A percentile compares a stretch with the other conserved stretches of the same genome.
These are phyloP conservation scores for Castanopsis chinensis DNA, from an alignment of 306 rosid genomes.

Conservation along the genomic window DNA sequence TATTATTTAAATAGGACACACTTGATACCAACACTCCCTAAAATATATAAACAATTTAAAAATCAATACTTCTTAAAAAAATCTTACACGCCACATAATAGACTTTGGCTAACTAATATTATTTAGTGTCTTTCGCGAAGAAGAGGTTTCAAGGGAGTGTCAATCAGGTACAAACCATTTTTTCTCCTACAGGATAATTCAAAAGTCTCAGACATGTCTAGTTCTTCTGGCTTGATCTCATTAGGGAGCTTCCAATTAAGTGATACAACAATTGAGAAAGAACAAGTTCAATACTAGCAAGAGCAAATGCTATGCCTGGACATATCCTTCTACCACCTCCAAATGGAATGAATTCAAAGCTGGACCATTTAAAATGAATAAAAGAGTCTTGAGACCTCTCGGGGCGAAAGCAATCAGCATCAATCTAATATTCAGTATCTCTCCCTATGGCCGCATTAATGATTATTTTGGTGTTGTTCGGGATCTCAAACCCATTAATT, in stretches of 20 bases:
- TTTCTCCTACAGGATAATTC: not conserved
- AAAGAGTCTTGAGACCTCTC: not conserved
- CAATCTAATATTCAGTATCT: slow-evolving; percentile 32
- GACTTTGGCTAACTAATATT: no score
- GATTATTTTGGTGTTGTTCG: slow-evolving; percentile 12
- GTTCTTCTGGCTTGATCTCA: not conserved
- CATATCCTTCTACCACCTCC: slow-evolving; percentile 26
- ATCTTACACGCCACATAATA: no score
- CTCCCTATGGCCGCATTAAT: slow-evolving; percentile 43
- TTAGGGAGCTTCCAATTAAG: slow-evolving; percentile 8
- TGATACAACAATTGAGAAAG: slow-evolving; percentile 15
- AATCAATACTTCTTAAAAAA: no score
- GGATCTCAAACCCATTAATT: slow-evolving; percentile 29
- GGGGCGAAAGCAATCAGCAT: slow-evolving; percentile 18
- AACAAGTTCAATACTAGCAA: not conserved
- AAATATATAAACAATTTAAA: no score
- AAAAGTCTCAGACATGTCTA: slow-evolving; percentile 5
- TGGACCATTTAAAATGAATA: not conserved
- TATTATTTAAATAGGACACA: no score
- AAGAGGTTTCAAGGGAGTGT: not conserved
- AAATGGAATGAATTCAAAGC: slow-evolving; percentile 7
- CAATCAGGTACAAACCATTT: not conserved
- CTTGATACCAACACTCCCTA: no score
- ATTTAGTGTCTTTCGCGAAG: not conserved
- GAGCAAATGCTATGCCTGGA: not conserved